Evolutionary conservation across 108 stramenopile genomes (phyloP), one percentile per base, ranked within the genome.

Genomic region (Ochromonas danica): DNA sequence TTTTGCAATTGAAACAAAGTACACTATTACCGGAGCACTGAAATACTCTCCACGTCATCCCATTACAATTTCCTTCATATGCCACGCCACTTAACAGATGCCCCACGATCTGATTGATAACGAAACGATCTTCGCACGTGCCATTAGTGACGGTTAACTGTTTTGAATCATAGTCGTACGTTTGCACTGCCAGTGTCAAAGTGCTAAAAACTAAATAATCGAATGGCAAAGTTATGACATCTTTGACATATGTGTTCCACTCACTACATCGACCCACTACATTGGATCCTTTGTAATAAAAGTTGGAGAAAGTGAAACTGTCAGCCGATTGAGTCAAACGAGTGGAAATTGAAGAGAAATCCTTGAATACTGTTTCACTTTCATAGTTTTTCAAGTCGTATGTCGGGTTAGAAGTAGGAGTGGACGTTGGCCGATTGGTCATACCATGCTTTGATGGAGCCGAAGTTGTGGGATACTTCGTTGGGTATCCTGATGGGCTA

Each of bases 1-100:
- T 28, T 36, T 67, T 67, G 63, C 63, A 67, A 67, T 67, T 67
- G 10, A 67, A 3, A 67, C 63, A 67, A 6, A 67, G 25, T 10
- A 67, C 30, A 6, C 6, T 6, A 6, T 67, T 67, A 10, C 63
- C 31, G 6, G 3, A 6, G 25, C 63, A 67, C 27, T 3, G 25
- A 22, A 67, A 31, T 10, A 67, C 27, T 6, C 63, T 3, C 33
- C 27, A 67, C 17, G 17, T 35, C 3, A 10, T 36, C 3, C 33
- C 27, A 25, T 67, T 33, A 25, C 63, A 67, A 67, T 28, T 33
- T 6, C 3, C 27, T 10, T 3, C 63, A 36, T 31, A 31, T 14
- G 3, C 63, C 6, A 33, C 10, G 35, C 31, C 31, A 6, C 14
- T 14, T 28, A 14, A 10, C 31, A 67, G 35, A 6, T 3, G 25